Percentiles rank a stretch among this genome's conserved stretches.
These are phyloP conservation scores for Alloascoidea africana DNA, from an alignment of 805 yeast species.

Conservation along the genomic window DNA sequence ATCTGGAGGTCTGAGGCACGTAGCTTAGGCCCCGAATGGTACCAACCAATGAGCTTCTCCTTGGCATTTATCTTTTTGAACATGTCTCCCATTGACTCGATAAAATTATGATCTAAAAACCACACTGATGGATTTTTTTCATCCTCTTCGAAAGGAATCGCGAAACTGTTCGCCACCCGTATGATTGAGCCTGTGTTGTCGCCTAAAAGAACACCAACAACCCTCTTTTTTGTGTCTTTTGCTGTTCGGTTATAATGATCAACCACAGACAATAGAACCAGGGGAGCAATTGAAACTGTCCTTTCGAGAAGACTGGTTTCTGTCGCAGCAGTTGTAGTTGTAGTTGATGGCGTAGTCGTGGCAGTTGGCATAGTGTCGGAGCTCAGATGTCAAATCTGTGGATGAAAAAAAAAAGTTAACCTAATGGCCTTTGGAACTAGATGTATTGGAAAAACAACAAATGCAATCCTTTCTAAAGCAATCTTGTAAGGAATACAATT, in stretches of 20 bases:
- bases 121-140: constrained; percentile 83
- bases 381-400: too few relatives aligned
- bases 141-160: constrained; percentile 97
- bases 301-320: constrained; percentile 17
- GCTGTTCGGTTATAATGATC: constrained; percentile 91
- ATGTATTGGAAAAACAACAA: too few relatives aligned
- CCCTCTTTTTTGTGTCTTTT: constrained; percentile 60
- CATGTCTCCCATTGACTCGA: constrained; percentile 96
- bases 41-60: constrained; percentile 97
- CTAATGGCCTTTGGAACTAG: too few relatives aligned
- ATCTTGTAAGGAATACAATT: too few relatives aligned
- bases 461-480: too few relatives aligned
- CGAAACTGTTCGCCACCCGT: constrained; percentile 83
- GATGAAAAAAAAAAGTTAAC: too few relatives aligned
- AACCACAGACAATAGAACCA: constrained; percentile 84
- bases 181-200: constrained; percentile 42
- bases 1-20: constrained; percentile 79
- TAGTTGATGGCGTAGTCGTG: not conserved
- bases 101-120: constrained; percentile 94
- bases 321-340: not conserved
- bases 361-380: constrained; percentile 1
- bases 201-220: constrained; percentile 89
- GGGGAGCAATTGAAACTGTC: constrained; percentile 85
- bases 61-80: constrained; percentile 94
- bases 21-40: constrained; percentile 93